Evolutionary conservation across 2,329 filamentous ascomycete genomes (phyloP), one percentile per base, ranked within the genome.

Genomic region (Albifimbria verrucaria): DNA sequence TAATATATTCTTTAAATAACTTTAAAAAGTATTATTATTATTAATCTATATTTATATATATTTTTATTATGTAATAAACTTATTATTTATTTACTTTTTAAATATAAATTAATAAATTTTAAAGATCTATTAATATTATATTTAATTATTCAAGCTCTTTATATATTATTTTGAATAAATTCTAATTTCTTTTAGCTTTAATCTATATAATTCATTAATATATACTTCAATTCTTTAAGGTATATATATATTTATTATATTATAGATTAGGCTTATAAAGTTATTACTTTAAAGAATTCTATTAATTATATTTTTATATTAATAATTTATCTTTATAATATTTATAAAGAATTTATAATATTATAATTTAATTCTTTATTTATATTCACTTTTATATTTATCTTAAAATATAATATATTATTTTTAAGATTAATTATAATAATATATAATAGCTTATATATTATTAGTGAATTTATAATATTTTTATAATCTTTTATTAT

Each of bases 351-450:
- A 21, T 7, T 9, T 22, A 24, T 24, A 41, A 24, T 24, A 45
- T 51, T 25, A 45, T 32, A 45, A 48, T 24, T 48, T 47, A 44
- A 41, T 43, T 41, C 43, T 48, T 51, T 51, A 44, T 43, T 21
- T 45, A 45, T 51, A 48, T 51, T 21, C 36, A 41, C 18, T 26
- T 36, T 45, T 21, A 12, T 46, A 47, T 48, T 24, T n/a, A 44
- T 48, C 28, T 24, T 36, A 52, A 49, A 32, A 11, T 39, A 48
- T 26, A 20, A 48, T 48, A 25, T 24, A 28, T 36, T 26, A 36
- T n/a, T 48, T 20, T 36, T 47, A 36, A 17, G 41, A 25, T 42
- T 32, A 41, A 49, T 51, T 48, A 23, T 26, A 24, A 46, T 43
- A 22, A 24, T 15, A 26, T 24, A 17, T 3, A 18, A 23, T 36